Base-by-base conservation (phyloP, 2,329 filamentous ascomycete species). In the Colletotrichum acutatum region DNA sequence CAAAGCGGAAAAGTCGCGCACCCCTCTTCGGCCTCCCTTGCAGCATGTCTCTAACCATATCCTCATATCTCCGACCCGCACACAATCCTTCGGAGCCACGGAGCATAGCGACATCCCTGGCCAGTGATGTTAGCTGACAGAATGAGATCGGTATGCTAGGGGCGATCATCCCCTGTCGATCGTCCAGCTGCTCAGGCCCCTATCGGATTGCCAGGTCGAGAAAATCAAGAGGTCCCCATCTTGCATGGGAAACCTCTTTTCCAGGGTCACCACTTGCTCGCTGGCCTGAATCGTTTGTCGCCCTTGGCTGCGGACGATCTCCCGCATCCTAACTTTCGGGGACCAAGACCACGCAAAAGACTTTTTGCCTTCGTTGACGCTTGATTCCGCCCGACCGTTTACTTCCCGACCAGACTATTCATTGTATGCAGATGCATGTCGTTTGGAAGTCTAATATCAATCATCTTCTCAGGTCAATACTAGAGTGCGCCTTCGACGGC, bases 161-260 rank as follows among this genome's bases (percentile, higher is more conserved):
- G 70, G 58, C 66, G 32, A 60, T 70, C 66, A 37, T 72, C 70
- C 70, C 70, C 70, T 72, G 70, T 72, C 67, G 70, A 72, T 70
- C 70, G 46, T 26, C 34, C 5, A 62, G 22, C 32, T 65, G 5
- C 28, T 30, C 26, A n/a, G 19, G n/a, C 49, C 67, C 16, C 28
- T 37, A 72, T 70, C 70, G 60, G 22, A 66, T 64, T 72, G 54
- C 65, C 9, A 32, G 32, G 60, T 60, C 32, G 54, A 56, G 32
- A 28, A 72, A 68, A 22, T 28, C 32, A 32, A 30, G 28, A 52
- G 28, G 60, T 34, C 46, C 12, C 70, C 60, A 61, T 70, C 32
- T 61, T 65, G 28, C 26, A 72, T 72, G 70, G 60, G 66, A 70
- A 72, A 72, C 46, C 56, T 34, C 66, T 60, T 34, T 53, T 14